phyloP scores from a whole-genome alignment of 2,329 filamentous ascomycete species.

The Diplodia mutila region DNA sequence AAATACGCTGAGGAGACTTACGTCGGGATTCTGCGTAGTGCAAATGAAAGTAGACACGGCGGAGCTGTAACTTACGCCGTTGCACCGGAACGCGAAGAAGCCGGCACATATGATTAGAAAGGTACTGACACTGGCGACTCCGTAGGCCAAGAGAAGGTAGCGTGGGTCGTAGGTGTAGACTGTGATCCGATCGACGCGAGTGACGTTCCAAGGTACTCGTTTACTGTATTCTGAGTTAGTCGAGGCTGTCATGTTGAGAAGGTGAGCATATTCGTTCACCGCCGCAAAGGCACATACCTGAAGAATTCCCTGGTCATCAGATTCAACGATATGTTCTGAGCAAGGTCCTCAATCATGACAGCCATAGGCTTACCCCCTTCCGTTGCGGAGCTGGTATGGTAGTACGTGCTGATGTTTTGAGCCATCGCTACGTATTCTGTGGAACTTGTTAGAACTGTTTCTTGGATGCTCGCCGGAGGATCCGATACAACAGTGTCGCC shows the following conservation, averaged over 20 bases:
- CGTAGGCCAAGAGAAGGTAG: not conserved
- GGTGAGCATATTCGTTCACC: too few relatives aligned
- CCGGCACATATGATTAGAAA: not conserved
- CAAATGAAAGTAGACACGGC: not conserved
- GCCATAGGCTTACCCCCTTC: not conserved
- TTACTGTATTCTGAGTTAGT: not conserved
- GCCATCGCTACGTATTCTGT: not conserved
- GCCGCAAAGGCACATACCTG: not conserved
- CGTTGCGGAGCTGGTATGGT: not conserved
- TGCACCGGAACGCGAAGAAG: not conserved
- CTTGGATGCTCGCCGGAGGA: not conserved
- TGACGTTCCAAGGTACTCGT: not conserved
- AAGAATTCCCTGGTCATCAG: not conserved
- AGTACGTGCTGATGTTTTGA: not conserved
- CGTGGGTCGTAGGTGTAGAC: not conserved
- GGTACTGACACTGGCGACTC: not conserved
- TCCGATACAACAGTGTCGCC: not conserved
- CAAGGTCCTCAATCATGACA: not conserved
- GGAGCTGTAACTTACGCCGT: not conserved
- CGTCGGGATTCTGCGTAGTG: not conserved
- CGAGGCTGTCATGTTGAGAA: too few relatives aligned
- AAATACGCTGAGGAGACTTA: not conserved
- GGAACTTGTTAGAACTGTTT: not conserved
- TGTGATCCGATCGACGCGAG: not conserved
- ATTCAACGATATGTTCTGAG: not conserved